Base-by-base conservation (phyloP, 805 yeast species). In the Yarrowia osloensis region DNA sequence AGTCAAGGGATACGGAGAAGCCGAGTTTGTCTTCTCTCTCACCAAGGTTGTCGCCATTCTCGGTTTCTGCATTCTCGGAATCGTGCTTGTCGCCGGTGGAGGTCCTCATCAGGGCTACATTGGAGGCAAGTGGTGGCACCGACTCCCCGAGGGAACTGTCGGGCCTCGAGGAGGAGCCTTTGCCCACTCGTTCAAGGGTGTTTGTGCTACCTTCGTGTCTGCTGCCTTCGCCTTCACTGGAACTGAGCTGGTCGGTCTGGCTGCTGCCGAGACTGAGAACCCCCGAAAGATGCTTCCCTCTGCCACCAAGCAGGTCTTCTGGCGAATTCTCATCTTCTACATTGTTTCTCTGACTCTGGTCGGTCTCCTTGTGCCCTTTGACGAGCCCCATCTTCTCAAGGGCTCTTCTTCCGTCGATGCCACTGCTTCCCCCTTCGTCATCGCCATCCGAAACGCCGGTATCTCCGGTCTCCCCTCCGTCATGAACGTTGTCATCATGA, bases 211-310 rank as follows among this genome's bases (percentile, higher is more conserved):
- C n/a, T 85, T 89, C 69, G 88, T 88, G 61, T 85, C 89, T 42
- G 91, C 94, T 17, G 91, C 93, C 0, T 90, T 88, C 75, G 83
- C 91, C 12, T 90, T 86, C 73, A 85, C 89, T 46, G 94, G 94
- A 68, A 84, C 90, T 19, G 95, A 89, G 77, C 79, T 89, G 71
- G 84, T 85, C 44, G 90, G 91, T 62, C 80, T 89, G 46, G 89
- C 92, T 12, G 89, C 93, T 35, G 93, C 93, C 9, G 96, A 90
- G 76, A 81, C 91, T 26, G 82, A 77, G 39, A 84, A 88, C 75
- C 94, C 95, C 54, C 80, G 88, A 71, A 81, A 80, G 67, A 77
- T 89, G 1, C 81, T 89, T 67, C 95, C 94, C 40, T 81, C 82
- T 62, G 93, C 94, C 49, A 85, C 88, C 68, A 89, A 89, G 77